Percentiles rank a stretch among this genome's conserved stretches.
These are phyloP conservation scores for Ambrosia artemisiifolia DNA, from an alignment of 129 eudicot genomes.

Conservation along the genomic window DNA sequence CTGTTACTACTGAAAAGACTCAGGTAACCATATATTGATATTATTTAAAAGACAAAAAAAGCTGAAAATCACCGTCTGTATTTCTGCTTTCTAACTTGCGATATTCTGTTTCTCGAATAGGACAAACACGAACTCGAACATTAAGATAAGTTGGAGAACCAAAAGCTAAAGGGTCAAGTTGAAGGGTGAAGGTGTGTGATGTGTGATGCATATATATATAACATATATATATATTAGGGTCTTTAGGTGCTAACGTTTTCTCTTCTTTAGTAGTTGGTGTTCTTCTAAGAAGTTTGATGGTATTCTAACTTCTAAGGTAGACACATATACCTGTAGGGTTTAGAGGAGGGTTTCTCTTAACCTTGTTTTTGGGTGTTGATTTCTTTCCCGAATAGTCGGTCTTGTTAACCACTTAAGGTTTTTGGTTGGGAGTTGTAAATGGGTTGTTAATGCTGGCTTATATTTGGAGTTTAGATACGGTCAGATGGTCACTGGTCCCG, in stretches of 20 bases:
- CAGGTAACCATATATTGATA: constrained; percentile 36
- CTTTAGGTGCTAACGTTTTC: constrained; percentile 19
- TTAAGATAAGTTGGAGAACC: constrained; percentile 14
- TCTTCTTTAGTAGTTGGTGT: constrained; percentile 12
- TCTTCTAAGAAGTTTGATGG: constrained; percentile 17
- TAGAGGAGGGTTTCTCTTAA: constrained; percentile 31
- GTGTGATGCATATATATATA: constrained; percentile 7
- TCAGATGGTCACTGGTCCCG: constrained; percentile 17
- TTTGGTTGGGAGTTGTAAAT: constrained; percentile 35
- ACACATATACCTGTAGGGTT: constrained; percentile 12
- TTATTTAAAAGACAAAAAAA: no score
- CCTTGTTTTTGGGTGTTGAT: constrained; percentile 12
- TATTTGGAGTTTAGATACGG: constrained; percentile 20
- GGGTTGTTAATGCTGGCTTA: constrained; percentile 23
- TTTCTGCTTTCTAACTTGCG: background rate
- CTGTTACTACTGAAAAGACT: constrained; percentile 37
- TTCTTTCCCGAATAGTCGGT: background rate
- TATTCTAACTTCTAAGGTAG: constrained; percentile 11
- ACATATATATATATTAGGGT: constrained; percentile 15
- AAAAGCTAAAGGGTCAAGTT: constrained; percentile 37
- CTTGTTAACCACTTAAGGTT: constrained; percentile 16
- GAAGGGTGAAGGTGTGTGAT: constrained; percentile 24
- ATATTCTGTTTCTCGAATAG: constrained; percentile 5
- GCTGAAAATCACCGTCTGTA: background rate
- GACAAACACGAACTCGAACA: constrained; percentile 34